Base-by-base conservation (phyloP, 2,329 filamentous ascomycete genomes). In the Biscogniauxia sp. region DNA sequence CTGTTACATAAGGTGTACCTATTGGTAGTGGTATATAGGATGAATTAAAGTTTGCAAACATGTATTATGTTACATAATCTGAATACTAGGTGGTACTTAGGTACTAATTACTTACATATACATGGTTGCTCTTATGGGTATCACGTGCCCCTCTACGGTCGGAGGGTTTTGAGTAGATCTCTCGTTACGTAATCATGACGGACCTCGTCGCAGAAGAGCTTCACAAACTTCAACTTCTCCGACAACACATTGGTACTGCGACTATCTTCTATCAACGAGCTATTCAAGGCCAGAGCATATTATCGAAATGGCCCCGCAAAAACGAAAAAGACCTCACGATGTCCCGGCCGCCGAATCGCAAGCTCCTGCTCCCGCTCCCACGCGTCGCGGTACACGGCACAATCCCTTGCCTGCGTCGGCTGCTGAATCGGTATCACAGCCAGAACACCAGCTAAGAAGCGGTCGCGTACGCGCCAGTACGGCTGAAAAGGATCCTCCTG, bases 271-370 rank as follows among this genome's bases (percentile, higher is more conserved):
- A n/a, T 6, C 37, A 45, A 45, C 37, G 5, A 17, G 37, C 15
- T 45, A 5, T n/a, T 45, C 13, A 45, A 2, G 37, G 37, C 6
- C 8, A 3, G 3, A 13, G 15, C 11, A 9, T n/a, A 15, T 17
- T 17, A n/a, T n/a, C 37, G 17, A 5, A 19, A 74, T 74, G 72
- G 66, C 70, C 57, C 67, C 69, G 3, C 67, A 66, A 53, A 74
- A 74, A 66, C 72, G 72, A 58, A 74, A 74, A 61, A 66, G 62
- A 51, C 64, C 64, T 5, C 70, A 73, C 32, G 72, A 71, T 49
- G 61, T 59, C 28, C 57, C 59, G n/a, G 52, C 57, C 54, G 55
- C 56, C 26, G 64, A 67, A 28, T 37, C 50, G 13, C n/a, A 28
- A n/a, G 23, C 20, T 5, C 45, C 55, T 20, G 32, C 57, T 23